Evolutionary conservation across 1,139 yeast species (phyloP).

Genomic region (Yamadazyma atlantica): DNA sequence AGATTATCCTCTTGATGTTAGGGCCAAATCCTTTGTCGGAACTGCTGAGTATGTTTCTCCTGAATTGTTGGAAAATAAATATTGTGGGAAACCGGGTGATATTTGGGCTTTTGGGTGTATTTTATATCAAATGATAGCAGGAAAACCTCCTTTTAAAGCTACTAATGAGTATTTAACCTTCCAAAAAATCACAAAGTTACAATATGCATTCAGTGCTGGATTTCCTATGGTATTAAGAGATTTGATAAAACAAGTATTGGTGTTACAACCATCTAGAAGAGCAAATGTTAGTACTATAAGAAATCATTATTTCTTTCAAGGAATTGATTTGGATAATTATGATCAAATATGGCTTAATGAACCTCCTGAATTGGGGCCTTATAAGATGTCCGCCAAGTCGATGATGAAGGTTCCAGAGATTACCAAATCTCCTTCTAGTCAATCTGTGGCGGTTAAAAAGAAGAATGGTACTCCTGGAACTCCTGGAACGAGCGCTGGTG

Average conservation of each 20-base stretch:
- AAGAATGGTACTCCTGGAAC: no score
- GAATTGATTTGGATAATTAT: slow-evolving; percentile 63
- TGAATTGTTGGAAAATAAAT: slow-evolving; percentile 64
- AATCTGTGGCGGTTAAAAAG: slow-evolving; percentile 10
- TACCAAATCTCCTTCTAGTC: slow-evolving; percentile 24
- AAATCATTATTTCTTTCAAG: slow-evolving; percentile 69
- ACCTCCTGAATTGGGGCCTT: slow-evolving; percentile 79
- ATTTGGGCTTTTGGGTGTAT: slow-evolving; percentile 85
- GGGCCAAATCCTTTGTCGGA: slow-evolving; percentile 75
- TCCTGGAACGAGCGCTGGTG: slow-evolving; percentile 1
- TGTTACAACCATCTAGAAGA: slow-evolving; percentile 44
- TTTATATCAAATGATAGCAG: slow-evolving; percentile 71
- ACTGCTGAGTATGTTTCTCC: slow-evolving; percentile 86
- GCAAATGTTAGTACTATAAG: slow-evolving; percentile 39
- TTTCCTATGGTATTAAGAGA: slow-evolving; percentile 49
- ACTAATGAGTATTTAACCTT: slow-evolving; percentile 73
- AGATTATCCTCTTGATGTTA: slow-evolving; percentile 46
- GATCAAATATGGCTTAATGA: slow-evolving; percentile 64
- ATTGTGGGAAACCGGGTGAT: slow-evolving; percentile 75
- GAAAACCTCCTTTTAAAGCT: slow-evolving; percentile 80
- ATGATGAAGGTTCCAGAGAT: slow-evolving; percentile 56
- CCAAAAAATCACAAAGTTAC: slow-evolving; percentile 47
- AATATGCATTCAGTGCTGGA: slow-evolving; percentile 63
- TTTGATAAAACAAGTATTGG: slow-evolving; percentile 44
- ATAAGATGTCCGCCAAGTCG: slow-evolving; percentile 52